Evolutionary conservation across 371 early-diverging fungal genomes (phyloP).

Genomic region (Smittium mucronatum): DNA sequence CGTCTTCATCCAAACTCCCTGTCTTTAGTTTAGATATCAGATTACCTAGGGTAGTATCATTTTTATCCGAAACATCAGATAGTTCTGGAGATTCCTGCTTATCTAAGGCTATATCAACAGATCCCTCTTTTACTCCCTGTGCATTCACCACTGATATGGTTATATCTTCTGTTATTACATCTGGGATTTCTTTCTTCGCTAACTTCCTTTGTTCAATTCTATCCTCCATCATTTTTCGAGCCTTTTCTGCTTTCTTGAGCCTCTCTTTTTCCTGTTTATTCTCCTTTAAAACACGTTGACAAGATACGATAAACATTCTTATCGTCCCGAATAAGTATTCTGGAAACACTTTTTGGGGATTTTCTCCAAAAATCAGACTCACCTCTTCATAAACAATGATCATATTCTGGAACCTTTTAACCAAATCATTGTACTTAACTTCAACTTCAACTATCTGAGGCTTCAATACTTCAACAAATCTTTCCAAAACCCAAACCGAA

Average conservation of each 20-base stretch:
- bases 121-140: neutral
- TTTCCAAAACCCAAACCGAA: constrained; percentile 22
- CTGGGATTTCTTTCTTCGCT: constrained; percentile 2
- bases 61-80: constrained; percentile 44
- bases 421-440: constrained; percentile 47
- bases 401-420: constrained; percentile 42
- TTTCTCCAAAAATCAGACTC: constrained; percentile 67
- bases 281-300: constrained; percentile 45
- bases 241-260: constrained; percentile 25
- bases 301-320: constrained; percentile 62
- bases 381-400: constrained; percentile 52
- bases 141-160: neutral
- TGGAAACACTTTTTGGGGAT: constrained; percentile 56
- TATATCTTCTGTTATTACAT: neutral
- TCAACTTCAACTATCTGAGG: constrained; percentile 38
- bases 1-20: neutral
- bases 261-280: constrained; percentile 40
- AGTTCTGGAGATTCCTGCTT: neutral
- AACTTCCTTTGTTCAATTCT: constrained; percentile 12
- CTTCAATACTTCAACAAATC: constrained; percentile 27
- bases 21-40: constrained; percentile 28
- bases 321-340: constrained; percentile 83
- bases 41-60: constrained; percentile 67
- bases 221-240: constrained; percentile 33
- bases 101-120: neutral